phyloP scores from a whole-genome alignment of 768 basidiomycete species.

The Pleurotus ostreatus region DNA sequence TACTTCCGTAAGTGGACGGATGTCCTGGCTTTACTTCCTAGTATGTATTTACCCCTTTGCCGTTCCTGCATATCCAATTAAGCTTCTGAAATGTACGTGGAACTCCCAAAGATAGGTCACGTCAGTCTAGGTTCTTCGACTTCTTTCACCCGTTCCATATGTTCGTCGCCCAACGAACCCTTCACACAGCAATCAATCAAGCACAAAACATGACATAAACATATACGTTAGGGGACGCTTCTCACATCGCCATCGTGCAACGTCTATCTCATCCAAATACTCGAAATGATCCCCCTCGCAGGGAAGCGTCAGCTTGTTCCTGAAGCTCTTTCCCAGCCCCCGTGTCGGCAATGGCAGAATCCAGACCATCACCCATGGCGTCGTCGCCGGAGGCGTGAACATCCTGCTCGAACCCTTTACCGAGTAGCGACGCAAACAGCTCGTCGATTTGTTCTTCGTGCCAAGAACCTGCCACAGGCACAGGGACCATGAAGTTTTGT shows the following conservation, averaged over 20 bases:
- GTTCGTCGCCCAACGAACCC: no score
- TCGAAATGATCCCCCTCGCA: slow-evolving; percentile 42
- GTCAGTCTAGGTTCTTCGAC: no score
- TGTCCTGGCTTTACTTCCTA: no score
- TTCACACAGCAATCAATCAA: no score
- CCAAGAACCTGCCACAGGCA: slow-evolving; percentile 68
- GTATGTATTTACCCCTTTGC: no score
- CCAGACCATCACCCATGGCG: no score
- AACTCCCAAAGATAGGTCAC: no score
- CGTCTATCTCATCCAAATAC: slow-evolving; percentile 50
- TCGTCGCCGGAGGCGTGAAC: no score
- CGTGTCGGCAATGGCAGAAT: slow-evolving; percentile 11
- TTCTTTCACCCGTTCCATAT: no score
- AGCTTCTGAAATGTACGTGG: no score
- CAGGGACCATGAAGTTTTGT: slow-evolving; percentile 95
- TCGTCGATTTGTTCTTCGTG: slow-evolving; percentile 97
- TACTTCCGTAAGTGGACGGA: no score
- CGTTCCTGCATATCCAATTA: no score
- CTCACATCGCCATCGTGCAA: neutral
- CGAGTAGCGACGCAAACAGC: slow-evolving; percentile 83
- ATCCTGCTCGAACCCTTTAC: slow-evolving; percentile 55
- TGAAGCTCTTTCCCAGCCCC: slow-evolving; percentile 23
- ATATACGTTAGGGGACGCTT: neutral
- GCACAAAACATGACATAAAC: neutral
- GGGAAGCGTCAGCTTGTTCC: slow-evolving; percentile 24